A percentile compares a stretch with the other conserved stretches of the same genome.
These are phyloP conservation scores for Geum urbanum DNA, from an alignment of 306 rosid species.

Conservation along the genomic window DNA sequence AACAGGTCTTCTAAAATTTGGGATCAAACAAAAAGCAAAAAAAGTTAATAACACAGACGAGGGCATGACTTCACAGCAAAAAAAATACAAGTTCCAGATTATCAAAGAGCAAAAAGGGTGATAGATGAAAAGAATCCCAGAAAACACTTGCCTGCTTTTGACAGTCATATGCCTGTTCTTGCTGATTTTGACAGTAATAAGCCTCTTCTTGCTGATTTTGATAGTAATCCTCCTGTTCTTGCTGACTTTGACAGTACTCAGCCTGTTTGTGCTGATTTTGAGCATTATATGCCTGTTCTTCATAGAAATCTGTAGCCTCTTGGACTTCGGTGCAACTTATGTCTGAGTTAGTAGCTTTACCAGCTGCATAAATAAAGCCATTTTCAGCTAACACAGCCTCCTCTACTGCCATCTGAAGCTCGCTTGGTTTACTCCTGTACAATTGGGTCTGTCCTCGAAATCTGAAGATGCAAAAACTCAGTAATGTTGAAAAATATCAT, in stretches of 20 bases:
- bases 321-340: slow-evolving; percentile 29
- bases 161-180: too few relatives aligned
- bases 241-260: too few relatives aligned
- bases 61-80: background rate
- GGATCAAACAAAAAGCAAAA: background rate
- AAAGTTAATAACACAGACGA: background rate
- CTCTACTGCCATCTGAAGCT: slow-evolving; percentile 83
- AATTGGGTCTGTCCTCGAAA: slow-evolving; percentile 86
- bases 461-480: slow-evolving; percentile 40
- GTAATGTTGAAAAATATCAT: slow-evolving; percentile 12
- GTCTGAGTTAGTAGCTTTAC: slow-evolving; percentile 35
- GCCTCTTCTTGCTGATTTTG: too few relatives aligned
- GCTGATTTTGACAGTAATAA: too few relatives aligned
- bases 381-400: slow-evolving; percentile 86
- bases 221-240: too few relatives aligned
- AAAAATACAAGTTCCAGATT: background rate
- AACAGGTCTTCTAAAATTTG: background rate
- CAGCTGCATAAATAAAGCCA: slow-evolving; percentile 51
- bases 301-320: slow-evolving; percentile 41
- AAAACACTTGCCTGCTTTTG: slow-evolving; percentile 34
- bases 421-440: slow-evolving; percentile 83
- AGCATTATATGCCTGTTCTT: slow-evolving; percentile 36
- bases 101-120: background rate
- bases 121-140: slow-evolving; percentile 4
- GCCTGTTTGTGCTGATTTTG: too few relatives aligned